Evolutionary conservation across 2,329 filamentous ascomycete genomes (phyloP), one percentile per base, ranked within the genome.

Genomic region (Colletotrichum liriopes): DNA sequence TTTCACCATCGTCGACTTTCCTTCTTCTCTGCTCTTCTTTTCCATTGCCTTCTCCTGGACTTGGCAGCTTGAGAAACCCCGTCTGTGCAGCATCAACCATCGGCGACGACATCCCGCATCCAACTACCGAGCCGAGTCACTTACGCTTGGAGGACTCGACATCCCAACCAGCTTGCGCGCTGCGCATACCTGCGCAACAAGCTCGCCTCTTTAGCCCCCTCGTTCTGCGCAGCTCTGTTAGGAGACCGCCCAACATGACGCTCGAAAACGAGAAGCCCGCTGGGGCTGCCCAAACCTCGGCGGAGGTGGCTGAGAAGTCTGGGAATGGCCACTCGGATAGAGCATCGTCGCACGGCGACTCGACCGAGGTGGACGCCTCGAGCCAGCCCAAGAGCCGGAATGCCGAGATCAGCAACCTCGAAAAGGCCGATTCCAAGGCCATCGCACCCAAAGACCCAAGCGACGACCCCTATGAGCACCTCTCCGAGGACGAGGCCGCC

Each of bases 401-500:
- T 35, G 65, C 76, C 8, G 74, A 75, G 41, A 76, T 75, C 58
- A 39, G 73, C 29, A 76, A 77, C 26, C 75, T 86, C 47, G 77
- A 81, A 70, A 86, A 86, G 78, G 81, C 81, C 71, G 86, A 87
- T 74, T 86, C 85, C 58, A 82, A 83, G 62, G 80, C 83, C n/a
- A 71, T 79, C 9, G 76, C 77, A 56, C 77, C 79, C 14, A 73
- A 47, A 8, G 84, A 86, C 51, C 77, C 84, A 4, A 84, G 88
- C 64, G 84, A 86, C 39, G 88, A 91, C 76, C 84, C 88, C 4
- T 91, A 90, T 77, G 84, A 84, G 35, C 89, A 94, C 79, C 85
- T 95, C 4, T 89, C 92, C 1, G 81, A 88, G 11, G 79, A 92
- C 71, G 92, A 96, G 81, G 91, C 88, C 65, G 85, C 87, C 26